Conservation (phyloP, 345 rosid genomes). For the Durio zibethinus region DNA sequence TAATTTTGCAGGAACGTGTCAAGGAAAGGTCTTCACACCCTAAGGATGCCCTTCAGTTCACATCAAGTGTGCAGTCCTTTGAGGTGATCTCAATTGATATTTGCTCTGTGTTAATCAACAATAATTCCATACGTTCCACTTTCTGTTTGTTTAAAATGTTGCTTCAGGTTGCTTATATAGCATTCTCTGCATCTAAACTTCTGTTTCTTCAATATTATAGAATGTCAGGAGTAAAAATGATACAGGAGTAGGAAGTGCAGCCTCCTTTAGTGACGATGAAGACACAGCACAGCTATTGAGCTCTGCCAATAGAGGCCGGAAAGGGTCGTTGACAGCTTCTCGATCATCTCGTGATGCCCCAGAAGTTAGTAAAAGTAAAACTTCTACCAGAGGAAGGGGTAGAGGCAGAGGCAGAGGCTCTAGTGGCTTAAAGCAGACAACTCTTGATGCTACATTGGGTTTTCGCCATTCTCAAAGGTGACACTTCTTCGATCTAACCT, state of each 20-base stretch:
- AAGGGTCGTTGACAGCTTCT: slow-evolving; percentile 47
- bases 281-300: slow-evolving; percentile 54
- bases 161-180: slow-evolving; percentile 19
- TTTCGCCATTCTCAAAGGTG: slow-evolving; percentile 83
- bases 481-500: slow-evolving; percentile 5
- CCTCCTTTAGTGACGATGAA: slow-evolving; percentile 91
- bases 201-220: slow-evolving; percentile 35
- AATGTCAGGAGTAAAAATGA: slow-evolving; percentile 41
- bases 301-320: slow-evolving; percentile 55
- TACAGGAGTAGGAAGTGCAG: slow-evolving; percentile 52
- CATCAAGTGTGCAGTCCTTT: slow-evolving; percentile 48
- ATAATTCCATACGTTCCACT: not conserved
- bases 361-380: slow-evolving; percentile 51
- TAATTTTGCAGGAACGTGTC: slow-evolving; percentile 65
- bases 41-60: slow-evolving; percentile 45
- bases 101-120: not conserved
- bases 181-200: slow-evolving; percentile 15
- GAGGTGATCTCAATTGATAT: slow-evolving; percentile 43
- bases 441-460: slow-evolving; percentile 72
- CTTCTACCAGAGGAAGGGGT: slow-evolving; percentile 86
- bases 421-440: slow-evolving; percentile 73
- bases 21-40: slow-evolving; percentile 70
- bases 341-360: slow-evolving; percentile 39
- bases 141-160: slow-evolving; percentile 7
- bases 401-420: slow-evolving; percentile 58